Percentiles rank a stretch among this genome's conserved stretches.
Conservation (phyloP, 176 grass and related monocot species). For the Saccharum officinarum region DNA sequence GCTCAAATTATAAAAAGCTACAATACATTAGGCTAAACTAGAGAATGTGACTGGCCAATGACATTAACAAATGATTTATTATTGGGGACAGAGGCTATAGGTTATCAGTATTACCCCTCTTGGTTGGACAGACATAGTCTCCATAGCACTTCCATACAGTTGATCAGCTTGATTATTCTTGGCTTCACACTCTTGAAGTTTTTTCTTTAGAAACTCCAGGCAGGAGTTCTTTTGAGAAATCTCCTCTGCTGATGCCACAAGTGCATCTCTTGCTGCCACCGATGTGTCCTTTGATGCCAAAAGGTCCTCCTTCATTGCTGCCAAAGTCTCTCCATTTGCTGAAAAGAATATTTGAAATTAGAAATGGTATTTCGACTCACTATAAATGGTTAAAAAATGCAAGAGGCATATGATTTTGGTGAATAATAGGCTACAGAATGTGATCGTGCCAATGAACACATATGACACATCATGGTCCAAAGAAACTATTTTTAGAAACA, state of each 20-base stretch:
- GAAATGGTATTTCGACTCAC: not conserved
- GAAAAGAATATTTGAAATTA: not conserved
- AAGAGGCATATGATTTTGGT: not conserved
- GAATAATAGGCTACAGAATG: not conserved
- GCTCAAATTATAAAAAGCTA: not conserved
- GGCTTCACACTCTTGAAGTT: conserved; percentile 35
- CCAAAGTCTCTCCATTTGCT: conserved; percentile 6
- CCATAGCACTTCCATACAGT: not conserved
- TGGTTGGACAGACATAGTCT: not conserved
- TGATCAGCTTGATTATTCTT: not conserved
- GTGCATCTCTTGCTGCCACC: too few species aligned
- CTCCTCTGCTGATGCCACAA: conserved; percentile 6
- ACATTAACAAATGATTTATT: not conserved
- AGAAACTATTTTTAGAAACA: not conserved
- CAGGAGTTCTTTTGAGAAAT: not conserved
- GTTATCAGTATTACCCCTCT: conserved; percentile 4
- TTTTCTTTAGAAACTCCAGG: conserved; percentile 28
- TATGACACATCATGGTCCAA: not conserved
- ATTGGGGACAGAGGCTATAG: not conserved
- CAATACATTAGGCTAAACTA: not conserved
- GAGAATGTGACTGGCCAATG: not conserved
- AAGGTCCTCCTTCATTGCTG: not conserved
- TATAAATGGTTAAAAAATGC: not conserved
- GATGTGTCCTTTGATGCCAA: conserved; percentile 18
- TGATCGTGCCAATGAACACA: not conserved